Evolutionary conservation across 805 yeast genomes (phyloP).

Genomic region (Zygoascus biomembranicola): DNA sequence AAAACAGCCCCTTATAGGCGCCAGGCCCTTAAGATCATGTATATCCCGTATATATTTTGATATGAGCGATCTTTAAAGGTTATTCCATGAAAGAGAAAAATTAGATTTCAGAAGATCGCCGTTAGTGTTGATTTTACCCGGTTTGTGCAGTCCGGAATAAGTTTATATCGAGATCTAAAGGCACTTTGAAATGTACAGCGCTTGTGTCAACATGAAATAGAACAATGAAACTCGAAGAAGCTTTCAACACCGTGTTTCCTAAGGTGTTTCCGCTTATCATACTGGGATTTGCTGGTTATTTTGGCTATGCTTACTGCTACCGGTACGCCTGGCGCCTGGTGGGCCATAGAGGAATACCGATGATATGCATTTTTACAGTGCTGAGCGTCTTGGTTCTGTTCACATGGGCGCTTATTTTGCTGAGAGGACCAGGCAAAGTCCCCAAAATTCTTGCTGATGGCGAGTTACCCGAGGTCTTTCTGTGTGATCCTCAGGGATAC

Average conservation of each 20-base stretch:
- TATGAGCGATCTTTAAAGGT: no score
- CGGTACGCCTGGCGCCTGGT: constrained; percentile 37
- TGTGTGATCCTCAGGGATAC: constrained; percentile 64
- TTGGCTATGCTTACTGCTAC: constrained; percentile 38
- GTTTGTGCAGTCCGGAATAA: no score
- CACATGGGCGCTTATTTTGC: constrained; percentile 40
- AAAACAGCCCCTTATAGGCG: no score
- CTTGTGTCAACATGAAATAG: no score
- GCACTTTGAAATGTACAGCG: no score
- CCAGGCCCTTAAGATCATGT: no score
- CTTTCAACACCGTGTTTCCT: neutral
- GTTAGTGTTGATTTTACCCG: no score
- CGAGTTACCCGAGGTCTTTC: constrained; percentile 49
- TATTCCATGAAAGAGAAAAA: no score
- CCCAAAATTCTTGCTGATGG: neutral
- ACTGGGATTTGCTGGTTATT: constrained; percentile 32
- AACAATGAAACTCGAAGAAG: no score
- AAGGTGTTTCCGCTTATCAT: constrained; percentile 1
- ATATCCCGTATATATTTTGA: no score
- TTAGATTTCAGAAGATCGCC: no score
- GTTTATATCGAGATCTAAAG: no score
- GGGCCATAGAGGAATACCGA: constrained; percentile 31
- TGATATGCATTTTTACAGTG: constrained; percentile 29
- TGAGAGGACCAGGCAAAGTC: constrained; percentile 55
- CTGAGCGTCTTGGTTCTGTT: constrained; percentile 22